These are phyloP conservation scores for Drechslerella dactyloides DNA, from an alignment of 2,329 filamentous ascomycete genomes.

Conservation along the genomic window DNA sequence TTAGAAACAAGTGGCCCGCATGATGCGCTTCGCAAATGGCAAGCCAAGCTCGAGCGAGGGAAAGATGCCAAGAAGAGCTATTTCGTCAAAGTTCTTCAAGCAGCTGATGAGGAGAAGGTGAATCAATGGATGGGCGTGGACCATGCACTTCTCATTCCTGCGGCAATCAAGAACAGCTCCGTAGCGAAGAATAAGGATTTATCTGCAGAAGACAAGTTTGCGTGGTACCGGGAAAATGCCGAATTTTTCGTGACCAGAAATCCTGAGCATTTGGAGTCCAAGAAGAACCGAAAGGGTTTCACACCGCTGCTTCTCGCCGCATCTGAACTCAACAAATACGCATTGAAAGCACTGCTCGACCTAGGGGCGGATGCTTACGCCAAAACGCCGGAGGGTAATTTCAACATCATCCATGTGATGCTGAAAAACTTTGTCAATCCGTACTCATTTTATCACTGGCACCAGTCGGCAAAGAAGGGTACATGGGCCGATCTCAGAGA, in stretches of 20 bases:
- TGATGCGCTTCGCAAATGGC: slow-evolving; percentile 60
- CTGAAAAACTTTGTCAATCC: slow-evolving; percentile 53
- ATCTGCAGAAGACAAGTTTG: slow-evolving; percentile 20
- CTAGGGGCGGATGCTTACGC: slow-evolving; percentile 71
- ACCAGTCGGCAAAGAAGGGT: slow-evolving; percentile 65
- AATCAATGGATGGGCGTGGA: slow-evolving; percentile 52
- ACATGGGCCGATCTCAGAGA: slow-evolving; percentile 64
- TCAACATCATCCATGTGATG: slow-evolving; percentile 73
- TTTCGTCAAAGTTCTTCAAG: slow-evolving; percentile 23
- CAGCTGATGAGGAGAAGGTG: slow-evolving; percentile 33
- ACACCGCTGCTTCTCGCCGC: slow-evolving; percentile 76
- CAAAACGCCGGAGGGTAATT: slow-evolving; percentile 65
- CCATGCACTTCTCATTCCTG: slow-evolving; percentile 49
- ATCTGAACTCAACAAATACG: slow-evolving; percentile 64
- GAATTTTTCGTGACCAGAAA: slow-evolving; percentile 69
- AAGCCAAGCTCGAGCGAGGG: slow-evolving; percentile 5
- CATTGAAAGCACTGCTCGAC: slow-evolving; percentile 67
- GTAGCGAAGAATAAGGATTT: background rate
- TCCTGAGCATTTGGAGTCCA: slow-evolving; percentile 69
- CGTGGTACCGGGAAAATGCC: slow-evolving; percentile 57
- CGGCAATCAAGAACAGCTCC: slow-evolving; percentile 54
- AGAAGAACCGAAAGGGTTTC: slow-evolving; percentile 63
- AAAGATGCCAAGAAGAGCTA: slow-evolving; percentile 15
- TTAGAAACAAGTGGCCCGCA: slow-evolving; percentile 74
- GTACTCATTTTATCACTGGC: slow-evolving; percentile 55